Base-by-base conservation (phyloP, 192 early-diverging fungal genomes). In the Coemansia sp. region DNA sequence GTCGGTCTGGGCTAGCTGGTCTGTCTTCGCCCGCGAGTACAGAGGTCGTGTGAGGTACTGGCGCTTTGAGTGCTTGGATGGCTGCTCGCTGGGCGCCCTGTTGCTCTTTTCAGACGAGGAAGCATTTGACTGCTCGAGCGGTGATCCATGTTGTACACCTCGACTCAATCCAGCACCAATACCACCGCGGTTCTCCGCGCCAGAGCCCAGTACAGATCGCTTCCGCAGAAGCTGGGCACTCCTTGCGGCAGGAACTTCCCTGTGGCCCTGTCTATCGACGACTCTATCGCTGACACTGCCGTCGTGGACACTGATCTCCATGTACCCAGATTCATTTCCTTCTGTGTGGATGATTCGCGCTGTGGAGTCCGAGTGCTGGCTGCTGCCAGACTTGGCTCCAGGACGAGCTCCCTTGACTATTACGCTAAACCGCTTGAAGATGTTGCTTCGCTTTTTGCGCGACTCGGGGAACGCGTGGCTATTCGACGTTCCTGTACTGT, bases 401-500 rank as follows among this genome's bases (percentile, higher is more conserved):
- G 67, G 21, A 10, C 77, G 71, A 3, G 59, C 64, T 33, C 71
- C 68, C 49, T 79, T 79, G 59, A 79, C 77, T 33, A 79, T 73
- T 0, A 67, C 67, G 34, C 76, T 79, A 51, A 79, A 62, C 3
- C 76, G 76, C 67, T 79, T 79, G 40, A 79, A 73, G 21, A 79
- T 62, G 67, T 58, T 79, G 63, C 51, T 62, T 34, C 76, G 70
- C 57, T 73, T 72, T 49, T 68, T 68, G 39, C 63, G 68, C 40
- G 69, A 31, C 42, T 71, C 74, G 4, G 30, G 40, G 23, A 60
- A 45, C 8, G 56, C 64, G 6, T 52, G 23, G 7, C 45, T 9
- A 9, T 60, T 25, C 3, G 49, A 6, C 16, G 46, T 18, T 12
- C 45, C 40, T 35, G 53, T 30, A 18, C 53, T 34, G 31, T 58